Evolutionary conservation across 306 rosid genomes (phyloP).

Genomic region (Alnus glutinosa): DNA sequence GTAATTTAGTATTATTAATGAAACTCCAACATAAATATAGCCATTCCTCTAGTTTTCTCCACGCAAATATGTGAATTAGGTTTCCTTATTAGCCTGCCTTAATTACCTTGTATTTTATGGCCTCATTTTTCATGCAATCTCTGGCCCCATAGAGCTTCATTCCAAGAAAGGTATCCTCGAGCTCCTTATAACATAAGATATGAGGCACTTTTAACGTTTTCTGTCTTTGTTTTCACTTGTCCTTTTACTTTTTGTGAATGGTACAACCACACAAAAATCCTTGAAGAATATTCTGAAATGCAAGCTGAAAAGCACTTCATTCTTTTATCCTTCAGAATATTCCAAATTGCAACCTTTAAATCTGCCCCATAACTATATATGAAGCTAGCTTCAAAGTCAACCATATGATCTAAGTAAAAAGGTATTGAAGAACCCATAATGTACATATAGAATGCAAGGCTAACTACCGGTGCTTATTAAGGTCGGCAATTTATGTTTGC

Average conservation of each 20-base stretch:
- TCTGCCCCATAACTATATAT: neutral
- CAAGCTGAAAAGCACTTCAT: neutral
- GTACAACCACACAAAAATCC: neutral
- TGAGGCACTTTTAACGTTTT: too few species aligned
- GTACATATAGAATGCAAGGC: neutral
- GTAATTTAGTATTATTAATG: too few species aligned
- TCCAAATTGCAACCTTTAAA: neutral
- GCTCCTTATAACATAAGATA: too few species aligned
- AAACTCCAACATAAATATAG: too few species aligned
- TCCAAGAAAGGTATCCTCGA: too few species aligned
- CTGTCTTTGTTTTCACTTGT: neutral
- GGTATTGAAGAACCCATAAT: neutral
- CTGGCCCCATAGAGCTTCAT: too few species aligned
- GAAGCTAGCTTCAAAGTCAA: neutral
- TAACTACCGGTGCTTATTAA: neutral
- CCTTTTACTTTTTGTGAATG: neutral
- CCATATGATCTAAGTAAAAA: neutral
- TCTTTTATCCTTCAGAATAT: neutral
- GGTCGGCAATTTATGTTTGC: too few species aligned
- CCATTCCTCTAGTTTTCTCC: too few species aligned
- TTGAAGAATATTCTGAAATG: neutral
- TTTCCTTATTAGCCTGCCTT: too few species aligned
- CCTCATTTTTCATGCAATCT: too few species aligned
- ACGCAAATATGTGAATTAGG: too few species aligned
- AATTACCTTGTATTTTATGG: too few species aligned